phyloP scores from a whole-genome alignment of 208 protist genomes.

The Tritrichomonas musculus region DNA sequence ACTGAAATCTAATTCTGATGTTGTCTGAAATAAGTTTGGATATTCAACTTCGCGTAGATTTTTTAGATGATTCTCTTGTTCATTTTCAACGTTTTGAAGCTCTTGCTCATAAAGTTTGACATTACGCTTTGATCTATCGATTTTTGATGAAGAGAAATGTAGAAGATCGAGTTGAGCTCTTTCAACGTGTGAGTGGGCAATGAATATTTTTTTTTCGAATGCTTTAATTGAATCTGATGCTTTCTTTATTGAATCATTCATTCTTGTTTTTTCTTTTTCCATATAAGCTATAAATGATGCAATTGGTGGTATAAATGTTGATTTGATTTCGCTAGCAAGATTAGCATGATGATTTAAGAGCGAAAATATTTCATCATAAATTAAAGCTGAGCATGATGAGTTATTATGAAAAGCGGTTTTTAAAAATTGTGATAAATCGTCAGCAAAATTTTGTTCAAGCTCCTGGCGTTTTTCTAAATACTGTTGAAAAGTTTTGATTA shows the following conservation, averaged over 20 bases:
- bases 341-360: background rate
- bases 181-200: background rate
- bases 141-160: background rate
- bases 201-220: slow-evolving; percentile 1
- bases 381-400: background rate
- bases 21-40: background rate
- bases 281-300: background rate
- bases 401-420: background rate
- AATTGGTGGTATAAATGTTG: slow-evolving; percentile 25
- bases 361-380: background rate
- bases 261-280: background rate
- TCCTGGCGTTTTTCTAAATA: background rate
- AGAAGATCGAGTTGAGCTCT: background rate
- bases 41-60: background rate
- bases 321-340: background rate
- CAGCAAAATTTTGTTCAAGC: background rate
- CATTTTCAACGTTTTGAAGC: background rate
- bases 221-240: background rate
- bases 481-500: background rate
- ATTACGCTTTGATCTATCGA: background rate
- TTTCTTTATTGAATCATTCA: background rate
- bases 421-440: background rate
- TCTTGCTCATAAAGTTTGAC: background rate
- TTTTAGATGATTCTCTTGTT: background rate
- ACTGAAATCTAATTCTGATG: background rate